A percentile compares a stretch with the other conserved stretches of the same genome.
Evolutionary conservation across 306 rosid species (phyloP).

Genomic region (Calophaca sinica): DNA sequence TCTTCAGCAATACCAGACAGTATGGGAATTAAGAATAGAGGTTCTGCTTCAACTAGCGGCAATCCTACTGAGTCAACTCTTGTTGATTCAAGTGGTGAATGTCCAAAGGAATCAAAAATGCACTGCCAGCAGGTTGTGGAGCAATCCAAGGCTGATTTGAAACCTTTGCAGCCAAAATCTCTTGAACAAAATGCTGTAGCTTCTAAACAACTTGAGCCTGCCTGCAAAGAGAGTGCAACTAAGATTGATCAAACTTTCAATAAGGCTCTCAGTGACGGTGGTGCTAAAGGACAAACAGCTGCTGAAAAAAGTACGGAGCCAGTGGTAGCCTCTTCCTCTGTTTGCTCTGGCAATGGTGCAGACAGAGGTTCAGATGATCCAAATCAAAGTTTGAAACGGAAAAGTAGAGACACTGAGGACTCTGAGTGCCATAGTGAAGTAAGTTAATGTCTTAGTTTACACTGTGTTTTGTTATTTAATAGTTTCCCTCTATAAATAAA

Average conservation of each 20-base stretch:
- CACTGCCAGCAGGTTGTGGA: slow-evolving; percentile 54
- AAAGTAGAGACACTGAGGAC: slow-evolving; percentile 74
- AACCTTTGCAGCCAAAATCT: slow-evolving; percentile 54
- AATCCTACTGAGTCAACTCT: slow-evolving; percentile 55
- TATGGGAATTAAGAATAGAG: slow-evolving; percentile 53
- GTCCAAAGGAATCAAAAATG: slow-evolving; percentile 53
- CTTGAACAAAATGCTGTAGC: slow-evolving; percentile 53
- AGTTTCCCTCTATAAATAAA: slow-evolving; percentile 48
- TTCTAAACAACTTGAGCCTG: slow-evolving; percentile 57
- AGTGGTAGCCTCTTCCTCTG: slow-evolving; percentile 76
- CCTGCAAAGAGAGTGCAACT: slow-evolving; percentile 55
- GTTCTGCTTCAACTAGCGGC: slow-evolving; percentile 49
- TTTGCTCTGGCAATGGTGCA: slow-evolving; percentile 81
- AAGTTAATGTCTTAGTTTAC: slow-evolving; percentile 52
- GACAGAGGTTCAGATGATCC: slow-evolving; percentile 73
- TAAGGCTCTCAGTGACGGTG: slow-evolving; percentile 57
- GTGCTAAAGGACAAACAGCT: slow-evolving; percentile 51
- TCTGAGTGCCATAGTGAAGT: slow-evolving; percentile 95
- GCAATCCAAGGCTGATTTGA: slow-evolving; percentile 60
- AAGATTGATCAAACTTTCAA: slow-evolving; percentile 55
- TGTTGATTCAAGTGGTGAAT: slow-evolving; percentile 50
- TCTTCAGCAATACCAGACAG: slow-evolving; percentile 52
- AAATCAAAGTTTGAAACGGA: slow-evolving; percentile 68
- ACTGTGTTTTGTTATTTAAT: slow-evolving; percentile 30
- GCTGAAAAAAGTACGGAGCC: slow-evolving; percentile 65